A percentile compares a stretch with the other conserved stretches of the same genome.
Evolutionary conservation across 495 filamentous ascomycete genomes (phyloP).

Genomic region (Staphylotrichum longicolle): DNA sequence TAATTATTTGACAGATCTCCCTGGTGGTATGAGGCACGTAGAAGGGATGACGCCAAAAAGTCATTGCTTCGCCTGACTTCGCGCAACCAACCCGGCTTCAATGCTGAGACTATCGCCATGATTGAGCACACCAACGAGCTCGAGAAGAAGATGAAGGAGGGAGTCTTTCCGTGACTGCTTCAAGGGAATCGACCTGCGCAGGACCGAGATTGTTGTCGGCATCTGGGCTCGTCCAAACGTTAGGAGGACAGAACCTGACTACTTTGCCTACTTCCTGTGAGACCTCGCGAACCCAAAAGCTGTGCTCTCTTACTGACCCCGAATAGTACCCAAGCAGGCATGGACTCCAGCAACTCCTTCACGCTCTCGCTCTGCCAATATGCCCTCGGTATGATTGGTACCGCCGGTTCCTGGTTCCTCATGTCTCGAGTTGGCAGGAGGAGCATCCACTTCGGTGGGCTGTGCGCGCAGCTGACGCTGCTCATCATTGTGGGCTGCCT

Average conservation of each 20-base stretch:
- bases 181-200: constrained; percentile 60
- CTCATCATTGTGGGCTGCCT: constrained; percentile 41
- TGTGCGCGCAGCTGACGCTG: constrained; percentile 37
- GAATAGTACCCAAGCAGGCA: constrained; percentile 55
- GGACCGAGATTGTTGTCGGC: constrained; percentile 64
- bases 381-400: constrained; percentile 52
- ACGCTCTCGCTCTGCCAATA: constrained; percentile 39
- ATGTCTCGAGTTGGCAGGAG: constrained; percentile 50
- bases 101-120: constrained; percentile 65
- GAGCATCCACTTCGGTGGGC: constrained; percentile 49
- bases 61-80: constrained; percentile 59
- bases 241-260: constrained; percentile 65
- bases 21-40: constrained; percentile 65
- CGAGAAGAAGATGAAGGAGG: constrained; percentile 56
- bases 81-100: constrained; percentile 51
- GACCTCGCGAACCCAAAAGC: neutral
- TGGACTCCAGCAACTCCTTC: constrained; percentile 55
- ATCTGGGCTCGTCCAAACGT: constrained; percentile 68
- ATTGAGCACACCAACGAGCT: constrained; percentile 68
- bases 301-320: neutral
- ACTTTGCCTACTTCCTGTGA: constrained; percentile 64
- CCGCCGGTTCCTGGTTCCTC: constrained; percentile 52
- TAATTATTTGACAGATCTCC: constrained; percentile 35
- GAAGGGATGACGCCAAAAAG: constrained; percentile 54
- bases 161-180: constrained; percentile 65